Evolutionary conservation across 495 filamentous ascomycete species (phyloP), one percentile per base, ranked within the genome.

Genomic region (Penicillium odoratum): DNA sequence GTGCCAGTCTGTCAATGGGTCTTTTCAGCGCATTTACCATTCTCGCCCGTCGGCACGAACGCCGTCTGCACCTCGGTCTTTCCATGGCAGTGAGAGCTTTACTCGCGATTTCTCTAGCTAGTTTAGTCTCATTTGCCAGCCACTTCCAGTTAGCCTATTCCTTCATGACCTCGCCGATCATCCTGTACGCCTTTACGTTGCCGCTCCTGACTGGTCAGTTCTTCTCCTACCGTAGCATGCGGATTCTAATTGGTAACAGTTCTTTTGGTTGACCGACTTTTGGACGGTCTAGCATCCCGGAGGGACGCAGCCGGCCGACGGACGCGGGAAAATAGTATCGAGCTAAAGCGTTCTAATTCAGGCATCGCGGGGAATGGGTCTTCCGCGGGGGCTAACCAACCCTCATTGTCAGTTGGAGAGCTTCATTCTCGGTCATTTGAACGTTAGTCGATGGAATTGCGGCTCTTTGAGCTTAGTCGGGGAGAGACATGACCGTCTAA

Each of bases 221-320:
- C n/a, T 43, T 56, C 8, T 13, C 38, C 45, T 6, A 55, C 7
- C 48, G n/a, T 21, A 9, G 18, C 16, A 11, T 34, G 2, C 43
- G 7, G 8, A 57, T 47, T 57, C 63, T 69, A 16, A 74, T 57
- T 55, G 62, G 40, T 34, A 47, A 16, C 49, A 74, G 72, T 71
- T 18, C 69, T 75, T 51, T 49, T 76, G 34, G 57, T 71, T 66
- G 76, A 79, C 69, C 76, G 76, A 69, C 69, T 76, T 64, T 65
- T 79, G 58, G 74, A 74, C 62, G 58, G 53, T 55, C 63, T 65
- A 18, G 60, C 57, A 60, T 58, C 43, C 50, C 65, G 54, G 47
- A 36, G 55, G 31, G 52, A 68, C 55, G 65, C 71, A 70, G 60
- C 58, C 60, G 61, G 50, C 69, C 66, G 67, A 61, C 65, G 62